Base-by-base conservation (phyloP, 768 basidiomycete genomes). In the Rhizopogon salebrosus region DNA sequence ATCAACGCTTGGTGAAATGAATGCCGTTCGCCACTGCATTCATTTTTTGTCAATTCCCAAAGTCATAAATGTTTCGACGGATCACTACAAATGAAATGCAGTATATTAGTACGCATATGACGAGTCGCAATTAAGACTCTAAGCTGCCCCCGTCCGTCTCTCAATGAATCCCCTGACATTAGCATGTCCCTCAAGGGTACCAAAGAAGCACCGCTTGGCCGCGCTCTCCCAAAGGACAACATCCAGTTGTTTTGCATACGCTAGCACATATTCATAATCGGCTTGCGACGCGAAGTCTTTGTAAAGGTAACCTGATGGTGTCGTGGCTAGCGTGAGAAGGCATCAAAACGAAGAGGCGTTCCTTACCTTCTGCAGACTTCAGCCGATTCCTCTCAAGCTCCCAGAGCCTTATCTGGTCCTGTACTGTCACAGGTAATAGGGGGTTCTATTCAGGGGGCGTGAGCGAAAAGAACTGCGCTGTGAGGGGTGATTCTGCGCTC, bases 331-430 rank as follows among this genome's bases (percentile, higher is more conserved):
- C 18, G 36, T 53, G 46, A 56, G 34, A 37, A 31, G 39, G 45
- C 23, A 48, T 51, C 8, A 59, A 24, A 45, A 59, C 51, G 34
- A 48, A 41, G 45, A 27, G 22, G 55, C 18, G 34, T 34, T 66
- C 72, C 53, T 46, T 64, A 92, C 95, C 92, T 79, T 95, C 90
- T 66, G 85, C 77, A 38, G 89, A 86, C 62, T 89, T 87, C 9
- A 98, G 75, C 49, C 97, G 82, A 66, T 97, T 94, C 69, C 88
- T 82, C 73, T 98, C 97, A 40, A 95, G 77, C 70, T 99, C 95
- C 94, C 97, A 99, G 16, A 98, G 76, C 53, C 95, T 85, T 56
- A 99, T 90, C 70, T 98, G 95, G 71, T 99, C 95, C 64, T 97
- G 94, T 0, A 99, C 95, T 0, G 97, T 98, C 40, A 97, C 93